Conservation (phyloP, 2,329 filamentous ascomycete genomes). For the Diplodia corticola region DNA sequence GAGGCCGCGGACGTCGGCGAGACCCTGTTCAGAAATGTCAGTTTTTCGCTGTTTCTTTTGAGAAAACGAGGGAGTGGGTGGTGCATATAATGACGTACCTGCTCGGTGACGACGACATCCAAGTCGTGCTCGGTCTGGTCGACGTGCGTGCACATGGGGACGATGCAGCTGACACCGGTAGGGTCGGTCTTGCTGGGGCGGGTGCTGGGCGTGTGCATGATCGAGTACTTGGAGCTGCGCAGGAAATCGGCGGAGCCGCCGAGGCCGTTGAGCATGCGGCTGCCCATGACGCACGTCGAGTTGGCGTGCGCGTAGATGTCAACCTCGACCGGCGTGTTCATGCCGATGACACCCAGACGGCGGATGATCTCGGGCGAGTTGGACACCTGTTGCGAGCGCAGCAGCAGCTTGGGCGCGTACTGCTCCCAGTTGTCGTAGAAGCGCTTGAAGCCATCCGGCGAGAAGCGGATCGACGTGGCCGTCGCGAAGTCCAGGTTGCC, state of each 20-base stretch:
- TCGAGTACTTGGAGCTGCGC: constrained; percentile 75
- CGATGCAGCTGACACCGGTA: constrained; percentile 79
- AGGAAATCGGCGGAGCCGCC: constrained; percentile 83
- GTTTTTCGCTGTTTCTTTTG: neutral
- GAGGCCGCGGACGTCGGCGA: constrained; percentile 82
- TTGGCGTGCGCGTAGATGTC: constrained; percentile 95
- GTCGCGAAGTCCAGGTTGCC: constrained; percentile 87
- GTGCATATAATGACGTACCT: constrained; percentile 35
- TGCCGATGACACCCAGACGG: constrained; percentile 82
- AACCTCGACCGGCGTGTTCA: constrained; percentile 94
- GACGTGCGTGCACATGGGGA: constrained; percentile 91
- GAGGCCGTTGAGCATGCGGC: constrained; percentile 82
- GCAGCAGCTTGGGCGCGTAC: constrained; percentile 78
- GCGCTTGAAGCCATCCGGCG: constrained; percentile 83
- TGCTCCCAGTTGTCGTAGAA: constrained; percentile 85
- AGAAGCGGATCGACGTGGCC: constrained; percentile 87
- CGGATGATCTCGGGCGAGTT: constrained; percentile 91
- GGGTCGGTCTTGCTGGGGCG: constrained; percentile 81
- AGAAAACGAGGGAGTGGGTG: neutral
- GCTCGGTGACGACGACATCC: constrained; percentile 79
- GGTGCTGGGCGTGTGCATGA: constrained; percentile 89
- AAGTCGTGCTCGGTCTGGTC: constrained; percentile 94
- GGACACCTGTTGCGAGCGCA: constrained; percentile 83
- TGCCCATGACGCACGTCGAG: constrained; percentile 85
- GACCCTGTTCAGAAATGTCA: constrained; percentile 59